Percentiles rank a stretch among this genome's conserved stretches.
These are phyloP conservation scores for Collybia sordida DNA, from an alignment of 768 basidiomycete species.

Conservation along the genomic window DNA sequence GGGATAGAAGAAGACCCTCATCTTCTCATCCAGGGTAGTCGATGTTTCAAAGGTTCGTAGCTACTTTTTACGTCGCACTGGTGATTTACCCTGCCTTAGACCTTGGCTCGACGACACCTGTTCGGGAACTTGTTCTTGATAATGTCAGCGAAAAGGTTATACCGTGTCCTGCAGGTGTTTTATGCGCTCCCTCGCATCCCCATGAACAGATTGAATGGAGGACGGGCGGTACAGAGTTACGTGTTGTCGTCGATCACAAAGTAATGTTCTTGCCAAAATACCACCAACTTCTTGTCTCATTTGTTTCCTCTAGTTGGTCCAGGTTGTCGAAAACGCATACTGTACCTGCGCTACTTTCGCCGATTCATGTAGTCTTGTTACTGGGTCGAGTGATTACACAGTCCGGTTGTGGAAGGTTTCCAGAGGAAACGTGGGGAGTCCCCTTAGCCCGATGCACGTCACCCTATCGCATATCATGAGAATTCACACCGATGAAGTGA, in stretches of 20 bases:
- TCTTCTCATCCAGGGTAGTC: slow-evolving; percentile 55
- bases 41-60: slow-evolving; percentile 53
- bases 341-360: slow-evolving; percentile 80
- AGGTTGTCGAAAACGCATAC: slow-evolving; percentile 73
- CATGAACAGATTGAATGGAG: slow-evolving; percentile 78
- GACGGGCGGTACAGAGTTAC: slow-evolving; percentile 51
- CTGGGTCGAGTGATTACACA: slow-evolving; percentile 77
- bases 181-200: slow-evolving; percentile 56
- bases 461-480: slow-evolving; percentile 74
- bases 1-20: slow-evolving; percentile 87
- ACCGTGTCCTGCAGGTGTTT: slow-evolving; percentile 58
- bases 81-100: slow-evolving; percentile 31
- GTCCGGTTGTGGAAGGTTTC: slow-evolving; percentile 80
- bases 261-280: slow-evolving; percentile 28
- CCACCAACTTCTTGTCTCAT: not conserved
- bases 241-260: slow-evolving; percentile 61
- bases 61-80: not conserved
- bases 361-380: slow-evolving; percentile 70
- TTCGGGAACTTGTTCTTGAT: slow-evolving; percentile 57
- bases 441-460: slow-evolving; percentile 25
- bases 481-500: slow-evolving; percentile 69
- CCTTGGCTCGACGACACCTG: slow-evolving; percentile 43
- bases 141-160: slow-evolving; percentile 56
- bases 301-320: slow-evolving; percentile 49
- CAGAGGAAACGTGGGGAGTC: slow-evolving; percentile 31